phyloP scores from a whole-genome alignment of 108 stramenopile species.

The Fistulifera pelliculosa region DNA sequence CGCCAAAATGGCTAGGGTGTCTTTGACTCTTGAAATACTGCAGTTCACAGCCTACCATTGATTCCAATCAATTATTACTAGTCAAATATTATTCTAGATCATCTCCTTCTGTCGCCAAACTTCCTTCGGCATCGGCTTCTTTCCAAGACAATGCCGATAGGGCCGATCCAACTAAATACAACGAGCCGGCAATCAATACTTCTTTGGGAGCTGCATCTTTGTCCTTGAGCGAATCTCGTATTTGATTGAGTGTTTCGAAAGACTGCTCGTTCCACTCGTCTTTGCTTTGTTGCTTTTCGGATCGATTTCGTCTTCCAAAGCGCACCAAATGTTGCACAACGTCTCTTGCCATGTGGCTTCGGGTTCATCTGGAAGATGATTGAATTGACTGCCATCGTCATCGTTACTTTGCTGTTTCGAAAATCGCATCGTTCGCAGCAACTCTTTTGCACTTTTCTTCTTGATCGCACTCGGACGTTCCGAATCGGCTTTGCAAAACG shows the following conservation, averaged over 20 bases:
- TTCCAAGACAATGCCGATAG: constrained; percentile 43
- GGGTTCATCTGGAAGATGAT: constrained; percentile 2
- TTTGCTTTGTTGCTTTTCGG: constrained; percentile 7
- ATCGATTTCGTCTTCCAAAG: constrained; percentile 4
- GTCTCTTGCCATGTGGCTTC: constrained; percentile 45
- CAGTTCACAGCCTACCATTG: too few species aligned
- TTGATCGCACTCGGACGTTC: constrained; percentile 61
- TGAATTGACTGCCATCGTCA: neutral
- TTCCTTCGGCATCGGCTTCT: constrained; percentile 18
- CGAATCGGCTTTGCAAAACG: constrained; percentile 53
- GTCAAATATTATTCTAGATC: too few species aligned
- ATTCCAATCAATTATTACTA: too few species aligned
- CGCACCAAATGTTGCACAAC: constrained; percentile 31
- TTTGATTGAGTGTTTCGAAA: constrained; percentile 8
- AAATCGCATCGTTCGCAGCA: constrained; percentile 11
- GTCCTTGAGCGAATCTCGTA: neutral
- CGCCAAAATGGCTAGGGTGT: too few species aligned
- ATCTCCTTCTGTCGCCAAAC: neutral
- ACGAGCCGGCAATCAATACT: constrained; percentile 66
- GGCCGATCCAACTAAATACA: constrained; percentile 70
- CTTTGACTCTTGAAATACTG: too few species aligned
- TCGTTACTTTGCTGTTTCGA: neutral
- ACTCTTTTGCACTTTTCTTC: constrained; percentile 31
- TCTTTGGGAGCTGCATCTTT: constrained; percentile 17
- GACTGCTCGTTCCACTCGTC: constrained; percentile 9